Base-by-base conservation (phyloP, 306 rosid genomes). In the Clitoria ternatea region DNA sequence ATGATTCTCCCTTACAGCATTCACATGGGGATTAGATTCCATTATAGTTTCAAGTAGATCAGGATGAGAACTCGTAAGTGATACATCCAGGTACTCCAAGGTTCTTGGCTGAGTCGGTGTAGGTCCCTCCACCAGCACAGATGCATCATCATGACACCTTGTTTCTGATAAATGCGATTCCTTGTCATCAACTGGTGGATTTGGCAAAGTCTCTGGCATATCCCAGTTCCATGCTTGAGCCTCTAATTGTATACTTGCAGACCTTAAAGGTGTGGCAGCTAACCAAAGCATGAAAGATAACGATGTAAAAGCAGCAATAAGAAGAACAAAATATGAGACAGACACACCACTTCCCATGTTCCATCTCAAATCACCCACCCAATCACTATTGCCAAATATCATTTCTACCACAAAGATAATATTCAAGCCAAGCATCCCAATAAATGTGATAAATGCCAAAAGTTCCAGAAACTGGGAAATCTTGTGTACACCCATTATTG, bases 351-450 rank as follows among this genome's bases (percentile, higher is more conserved):
- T 80, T 56, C 95, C 91, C 63, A 45, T 69, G 71, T 76, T 81
- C 92, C 92, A 94, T 79, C 84, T 89, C 86, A 90, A 78, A 80
- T 81, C 85, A 39, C 63, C 80, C 1, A 54, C 97, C 98, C 98
- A 94, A 72, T 87, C 96, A 61, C 98, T 94, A 63, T 74, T 86
- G 73, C 98, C 97, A 75, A 89, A 89, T 61, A 87, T 74, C 95
- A 94, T 89, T 81, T 94, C 98, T 44, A 84, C 89, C 13, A 90
- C 82, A 79, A 94, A 94, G 29, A 86, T 59, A 66, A 90, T 64
- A 54, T 94, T 94, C 79, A 94, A 68, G 64, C 85, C 97, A 78
- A 94, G 87, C 85, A 94, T 87, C 70, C 92, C 97, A 70, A 94
- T 75, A 77, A 90, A 85, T 17, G 85, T 82, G 65, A 77, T 48